Evolutionary conservation across 768 basidiomycete genomes (phyloP).

Genomic region (Kwoniella botswanensis): DNA sequence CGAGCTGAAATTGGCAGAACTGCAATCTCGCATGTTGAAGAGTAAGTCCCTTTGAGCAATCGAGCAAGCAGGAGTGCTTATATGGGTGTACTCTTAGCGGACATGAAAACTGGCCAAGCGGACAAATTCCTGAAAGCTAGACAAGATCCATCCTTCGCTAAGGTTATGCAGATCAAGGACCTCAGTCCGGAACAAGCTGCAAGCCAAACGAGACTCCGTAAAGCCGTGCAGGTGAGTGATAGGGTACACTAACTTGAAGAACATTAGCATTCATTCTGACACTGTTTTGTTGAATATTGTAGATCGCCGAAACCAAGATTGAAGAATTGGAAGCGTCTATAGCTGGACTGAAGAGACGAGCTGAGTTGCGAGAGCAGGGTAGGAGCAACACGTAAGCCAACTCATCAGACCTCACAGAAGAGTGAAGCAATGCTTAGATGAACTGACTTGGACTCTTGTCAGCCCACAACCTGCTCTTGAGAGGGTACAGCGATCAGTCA

Average conservation of each 20-base stretch:
- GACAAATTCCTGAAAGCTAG: conserved; percentile 77
- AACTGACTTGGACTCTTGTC: neutral
- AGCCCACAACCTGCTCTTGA: conserved; percentile 24
- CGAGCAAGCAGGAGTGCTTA: neutral
- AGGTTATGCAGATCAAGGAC: conserved; percentile 73
- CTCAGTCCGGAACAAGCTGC: conserved; percentile 88
- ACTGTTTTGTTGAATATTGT: neutral
- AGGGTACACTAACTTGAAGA: neutral
- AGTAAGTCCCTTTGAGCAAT: conserved; percentile 36
- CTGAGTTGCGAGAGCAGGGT: conserved; percentile 68
- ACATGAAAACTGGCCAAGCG: conserved; percentile 82
- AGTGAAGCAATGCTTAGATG: neutral
- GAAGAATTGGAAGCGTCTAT: conserved; percentile 80
- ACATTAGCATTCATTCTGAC: too few relatives aligned
- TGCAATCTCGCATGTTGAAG: conserved; percentile 54
- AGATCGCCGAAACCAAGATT: conserved; percentile 75
- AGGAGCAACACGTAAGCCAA: conserved; percentile 56
- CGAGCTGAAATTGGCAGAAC: conserved; percentile 43
- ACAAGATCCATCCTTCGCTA: conserved; percentile 76
- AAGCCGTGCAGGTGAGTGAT: conserved; percentile 68
- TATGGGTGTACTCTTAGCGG: conserved; percentile 62
- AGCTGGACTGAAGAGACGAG: conserved; percentile 70
- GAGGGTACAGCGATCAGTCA: conserved; percentile 59
- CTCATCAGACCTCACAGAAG: neutral
- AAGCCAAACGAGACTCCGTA: conserved; percentile 75